Evolutionary conservation across 768 basidiomycete species (phyloP).

Genomic region (Lactarius tabidus): DNA sequence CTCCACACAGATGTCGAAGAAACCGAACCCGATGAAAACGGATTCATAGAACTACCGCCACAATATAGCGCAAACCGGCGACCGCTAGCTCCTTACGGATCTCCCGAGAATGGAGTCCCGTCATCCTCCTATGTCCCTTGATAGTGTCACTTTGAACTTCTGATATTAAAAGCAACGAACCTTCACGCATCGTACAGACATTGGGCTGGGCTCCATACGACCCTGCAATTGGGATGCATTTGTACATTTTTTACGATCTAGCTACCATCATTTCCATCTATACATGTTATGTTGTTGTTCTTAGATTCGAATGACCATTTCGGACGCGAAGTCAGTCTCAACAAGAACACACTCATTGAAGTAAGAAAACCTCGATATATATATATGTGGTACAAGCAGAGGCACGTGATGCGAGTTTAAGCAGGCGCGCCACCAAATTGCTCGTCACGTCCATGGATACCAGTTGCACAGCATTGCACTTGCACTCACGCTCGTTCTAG

Average conservation of each 20-base stretch:
- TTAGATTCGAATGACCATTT: not conserved
- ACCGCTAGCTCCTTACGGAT: conserved; percentile 10
- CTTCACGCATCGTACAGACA: not conserved
- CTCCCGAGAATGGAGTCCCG: not conserved
- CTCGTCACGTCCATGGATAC: not conserved
- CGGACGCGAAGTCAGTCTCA: not conserved
- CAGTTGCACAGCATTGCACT: not conserved
- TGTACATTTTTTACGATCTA: not conserved
- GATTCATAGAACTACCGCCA: conserved; percentile 70
- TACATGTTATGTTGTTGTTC: not conserved
- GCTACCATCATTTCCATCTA: not conserved
- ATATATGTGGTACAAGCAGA: conserved; percentile 13
- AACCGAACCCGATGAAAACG: conserved; percentile 42
- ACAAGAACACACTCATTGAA: conserved; percentile 11
- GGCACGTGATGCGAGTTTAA: not conserved
- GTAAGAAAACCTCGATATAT: conserved; percentile 14
- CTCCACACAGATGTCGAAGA: conserved; percentile 71
- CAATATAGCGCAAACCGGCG: conserved; percentile 56
- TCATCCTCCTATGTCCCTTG: not conserved
- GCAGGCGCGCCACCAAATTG: too few relatives aligned
- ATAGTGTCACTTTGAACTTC: not conserved
- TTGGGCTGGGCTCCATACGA: not conserved
- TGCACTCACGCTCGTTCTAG: not conserved
- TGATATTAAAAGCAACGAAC: not conserved
- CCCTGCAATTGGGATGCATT: not conserved